Percentiles rank a stretch among this genome's conserved stretches.
These are phyloP conservation scores for Incumbomyces delicatus DNA, from an alignment of 2,329 filamentous ascomycete genomes.

Conservation along the genomic window DNA sequence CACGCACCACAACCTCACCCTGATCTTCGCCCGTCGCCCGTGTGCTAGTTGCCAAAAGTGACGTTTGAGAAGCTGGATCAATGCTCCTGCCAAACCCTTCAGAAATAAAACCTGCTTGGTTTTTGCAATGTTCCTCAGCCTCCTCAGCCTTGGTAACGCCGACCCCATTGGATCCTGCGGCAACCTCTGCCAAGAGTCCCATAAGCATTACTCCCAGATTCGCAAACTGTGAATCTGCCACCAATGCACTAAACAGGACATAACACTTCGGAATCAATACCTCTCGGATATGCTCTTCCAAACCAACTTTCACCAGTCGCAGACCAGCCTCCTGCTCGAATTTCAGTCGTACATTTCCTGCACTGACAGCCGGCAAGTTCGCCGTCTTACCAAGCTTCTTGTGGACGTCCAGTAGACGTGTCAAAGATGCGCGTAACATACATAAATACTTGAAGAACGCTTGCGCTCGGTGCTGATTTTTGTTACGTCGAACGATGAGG, in stretches of 20 bases:
- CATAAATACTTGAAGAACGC: conserved; percentile 74
- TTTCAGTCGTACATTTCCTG: conserved; percentile 27
- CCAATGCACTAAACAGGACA: conserved; percentile 53
- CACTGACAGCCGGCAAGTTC: not conserved
- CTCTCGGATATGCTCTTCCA: conserved; percentile 31
- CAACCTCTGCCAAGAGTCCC: conserved; percentile 51
- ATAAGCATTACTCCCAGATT: conserved; percentile 61
- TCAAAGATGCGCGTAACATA: conserved; percentile 58
- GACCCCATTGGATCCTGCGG: conserved; percentile 36
- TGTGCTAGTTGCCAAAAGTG: conserved; percentile 7
- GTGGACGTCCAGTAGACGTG: conserved; percentile 41
- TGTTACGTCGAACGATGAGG: conserved; percentile 71
- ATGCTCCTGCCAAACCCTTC: conserved; percentile 6
- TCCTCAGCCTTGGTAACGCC: conserved; percentile 16
- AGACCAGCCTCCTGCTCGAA: conserved; percentile 32
- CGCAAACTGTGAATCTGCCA: conserved; percentile 64
- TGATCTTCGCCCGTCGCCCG: conserved; percentile 5
- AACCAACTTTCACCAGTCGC: conserved; percentile 24
- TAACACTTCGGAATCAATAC: conserved; percentile 35
- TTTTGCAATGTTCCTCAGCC: conserved; percentile 17
- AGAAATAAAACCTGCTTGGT: conserved; percentile 14
- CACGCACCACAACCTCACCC: conserved; percentile 14
- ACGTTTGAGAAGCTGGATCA: not conserved
- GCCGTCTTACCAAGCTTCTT: not conserved
- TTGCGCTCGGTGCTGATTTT: conserved; percentile 75